Conservation (phyloP, 257 asterid genomes). For the Solanum megistacrolobum region DNA sequence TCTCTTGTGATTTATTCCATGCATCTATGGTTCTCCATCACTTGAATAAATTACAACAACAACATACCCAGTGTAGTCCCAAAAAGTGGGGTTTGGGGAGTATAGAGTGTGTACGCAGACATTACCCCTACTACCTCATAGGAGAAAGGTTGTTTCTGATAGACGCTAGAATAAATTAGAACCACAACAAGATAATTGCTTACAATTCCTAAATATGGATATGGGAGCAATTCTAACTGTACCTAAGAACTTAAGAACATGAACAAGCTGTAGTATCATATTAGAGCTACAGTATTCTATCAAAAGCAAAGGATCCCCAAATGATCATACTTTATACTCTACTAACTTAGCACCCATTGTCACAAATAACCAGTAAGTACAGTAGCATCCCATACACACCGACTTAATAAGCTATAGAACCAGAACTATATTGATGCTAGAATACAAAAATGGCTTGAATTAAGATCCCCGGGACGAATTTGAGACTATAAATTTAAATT, state of each 20-base stretch:
- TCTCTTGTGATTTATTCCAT: neutral
- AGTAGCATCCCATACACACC: neutral
- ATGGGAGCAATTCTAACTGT: neutral
- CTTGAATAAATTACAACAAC: neutral
- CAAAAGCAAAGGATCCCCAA: neutral
- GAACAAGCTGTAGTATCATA: neutral
- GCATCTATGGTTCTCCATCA: neutral
- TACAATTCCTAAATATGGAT: neutral
- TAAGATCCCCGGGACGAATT: neutral
- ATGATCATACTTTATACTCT: neutral
- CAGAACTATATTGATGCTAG: neutral
- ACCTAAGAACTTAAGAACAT: neutral
- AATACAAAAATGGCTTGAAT: neutral
- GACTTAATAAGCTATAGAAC: neutral
- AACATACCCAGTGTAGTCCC: neutral
- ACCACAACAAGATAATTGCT: neutral
- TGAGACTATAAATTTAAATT: neutral
- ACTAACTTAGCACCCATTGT: neutral
- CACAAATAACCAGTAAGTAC: neutral
- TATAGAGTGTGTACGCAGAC: neutral
- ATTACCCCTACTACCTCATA: neutral
- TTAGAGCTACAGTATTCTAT: neutral
- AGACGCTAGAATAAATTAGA: neutral
- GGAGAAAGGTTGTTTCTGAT: neutral
- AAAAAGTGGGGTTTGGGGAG: neutral